These are phyloP conservation scores for Pseudocercospora fijiensis DNA, from an alignment of 2,329 filamentous ascomycete species.

Conservation along the genomic window DNA sequence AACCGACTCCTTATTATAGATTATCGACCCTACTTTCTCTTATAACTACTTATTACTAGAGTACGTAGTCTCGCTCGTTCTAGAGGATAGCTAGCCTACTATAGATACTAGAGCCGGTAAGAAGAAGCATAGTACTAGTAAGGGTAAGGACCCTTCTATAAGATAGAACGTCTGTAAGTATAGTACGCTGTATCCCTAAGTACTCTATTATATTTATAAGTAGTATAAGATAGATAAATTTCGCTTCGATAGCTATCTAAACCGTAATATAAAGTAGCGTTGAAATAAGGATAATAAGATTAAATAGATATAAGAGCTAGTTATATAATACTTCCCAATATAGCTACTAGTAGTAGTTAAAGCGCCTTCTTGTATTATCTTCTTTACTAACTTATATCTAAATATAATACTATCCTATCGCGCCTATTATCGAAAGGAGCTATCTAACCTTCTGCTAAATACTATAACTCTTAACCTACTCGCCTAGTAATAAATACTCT, in stretches of 20 bases:
- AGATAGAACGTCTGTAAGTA: not conserved
- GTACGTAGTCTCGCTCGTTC: not conserved
- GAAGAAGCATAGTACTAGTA: not conserved
- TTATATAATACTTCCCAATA: not conserved
- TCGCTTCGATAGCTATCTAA: not conserved
- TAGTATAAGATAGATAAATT: not conserved
- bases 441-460: not conserved
- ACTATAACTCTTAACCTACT: not conserved
- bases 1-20: not conserved
- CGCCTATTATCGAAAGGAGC: not conserved
- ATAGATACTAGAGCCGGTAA: not conserved
- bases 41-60: not conserved
- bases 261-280: not conserved
- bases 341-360: not conserved
- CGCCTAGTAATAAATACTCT: not conserved
- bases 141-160: not conserved
- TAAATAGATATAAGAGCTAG: not conserved
- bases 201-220: not conserved
- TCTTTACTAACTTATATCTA: not conserved
- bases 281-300: not conserved
- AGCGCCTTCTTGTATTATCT: not conserved
- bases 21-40: not conserved
- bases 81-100: not conserved
- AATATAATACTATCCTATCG: not conserved
- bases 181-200: not conserved